phyloP scores from a whole-genome alignment of 2,329 filamentous ascomycete genomes.

The Pseudohalonectria lignicola region DNA sequence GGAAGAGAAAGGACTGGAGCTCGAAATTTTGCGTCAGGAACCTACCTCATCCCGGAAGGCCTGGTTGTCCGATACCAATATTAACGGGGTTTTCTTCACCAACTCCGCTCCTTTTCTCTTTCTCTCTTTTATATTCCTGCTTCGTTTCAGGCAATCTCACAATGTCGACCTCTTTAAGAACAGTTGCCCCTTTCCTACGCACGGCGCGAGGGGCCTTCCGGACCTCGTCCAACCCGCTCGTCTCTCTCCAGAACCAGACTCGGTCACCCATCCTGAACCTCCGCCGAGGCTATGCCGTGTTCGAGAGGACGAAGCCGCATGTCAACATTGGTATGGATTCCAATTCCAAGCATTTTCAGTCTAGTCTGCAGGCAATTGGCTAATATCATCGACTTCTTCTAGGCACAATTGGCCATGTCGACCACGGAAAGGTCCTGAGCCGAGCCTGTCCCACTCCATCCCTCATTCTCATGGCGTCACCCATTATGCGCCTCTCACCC shows the following conservation, averaged over 20 bases:
- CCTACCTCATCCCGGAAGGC: not conserved
- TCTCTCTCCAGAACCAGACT: conserved; percentile 66
- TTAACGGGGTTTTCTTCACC: no score
- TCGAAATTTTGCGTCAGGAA: conserved; percentile 3
- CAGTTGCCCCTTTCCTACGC: conserved; percentile 68
- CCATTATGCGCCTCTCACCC: not conserved
- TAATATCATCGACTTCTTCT: not conserved
- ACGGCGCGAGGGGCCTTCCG: conserved; percentile 60
- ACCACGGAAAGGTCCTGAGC: conserved; percentile 99
- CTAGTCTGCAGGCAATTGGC: conserved; percentile 6
- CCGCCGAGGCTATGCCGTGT: conserved; percentile 57
- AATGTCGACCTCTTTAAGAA: conserved; percentile 76
- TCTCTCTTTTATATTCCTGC: conserved; percentile 8
- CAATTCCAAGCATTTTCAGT: no score
- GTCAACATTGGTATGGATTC: conserved; percentile 80
- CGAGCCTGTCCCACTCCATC: conserved; percentile 5
- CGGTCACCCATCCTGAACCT: conserved; percentile 54
- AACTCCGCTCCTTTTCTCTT: not conserved
- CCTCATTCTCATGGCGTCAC: no score
- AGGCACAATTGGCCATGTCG: conserved; percentile 98
- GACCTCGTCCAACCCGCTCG: conserved; percentile 50
- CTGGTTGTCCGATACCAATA: no score
- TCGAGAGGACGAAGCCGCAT: conserved; percentile 88
- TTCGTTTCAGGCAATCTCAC: conserved; percentile 23
- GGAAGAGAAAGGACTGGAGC: not conserved